These are phyloP conservation scores for Physcomitrium patens DNA, from an alignment of 225 moss, liverwort and hornwort species.

Conservation along the genomic window DNA sequence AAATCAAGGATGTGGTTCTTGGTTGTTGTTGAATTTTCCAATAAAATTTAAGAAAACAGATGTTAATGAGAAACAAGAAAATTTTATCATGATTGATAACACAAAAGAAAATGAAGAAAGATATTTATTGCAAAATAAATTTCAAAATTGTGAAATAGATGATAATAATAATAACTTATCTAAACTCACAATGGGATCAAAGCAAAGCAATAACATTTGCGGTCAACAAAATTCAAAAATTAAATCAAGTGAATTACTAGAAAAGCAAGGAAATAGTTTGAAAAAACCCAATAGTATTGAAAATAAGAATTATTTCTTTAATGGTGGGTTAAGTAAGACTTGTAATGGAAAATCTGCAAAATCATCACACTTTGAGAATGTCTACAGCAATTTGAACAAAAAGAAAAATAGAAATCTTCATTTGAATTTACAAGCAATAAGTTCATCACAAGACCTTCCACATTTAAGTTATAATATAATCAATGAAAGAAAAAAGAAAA, in stretches of 20 bases:
- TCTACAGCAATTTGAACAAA: neutral
- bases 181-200: too few species aligned
- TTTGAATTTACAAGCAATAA: neutral
- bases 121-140: too few species aligned
- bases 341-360: neutral
- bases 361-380: neutral
- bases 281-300: neutral
- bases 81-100: too few species aligned
- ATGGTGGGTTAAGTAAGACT: neutral
- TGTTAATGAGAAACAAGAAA: too few species aligned
- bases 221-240: neutral
- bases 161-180: too few species aligned
- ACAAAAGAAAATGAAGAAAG: too few species aligned
- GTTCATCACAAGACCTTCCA: neutral
- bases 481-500: too few species aligned
- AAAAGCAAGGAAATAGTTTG: neutral
- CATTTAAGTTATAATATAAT: neutral
- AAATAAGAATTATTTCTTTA: neutral
- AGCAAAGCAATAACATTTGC: too few species aligned
- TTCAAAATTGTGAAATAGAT: too few species aligned
- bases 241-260: neutral
- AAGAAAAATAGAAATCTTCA: fast-evolving
- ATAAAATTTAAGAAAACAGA: too few species aligned
- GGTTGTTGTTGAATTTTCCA: too few species aligned
- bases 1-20: too few species aligned